These are phyloP conservation scores for Blastobotrys indianensis DNA, from an alignment of 1,139 yeast species.

Conservation along the genomic window DNA sequence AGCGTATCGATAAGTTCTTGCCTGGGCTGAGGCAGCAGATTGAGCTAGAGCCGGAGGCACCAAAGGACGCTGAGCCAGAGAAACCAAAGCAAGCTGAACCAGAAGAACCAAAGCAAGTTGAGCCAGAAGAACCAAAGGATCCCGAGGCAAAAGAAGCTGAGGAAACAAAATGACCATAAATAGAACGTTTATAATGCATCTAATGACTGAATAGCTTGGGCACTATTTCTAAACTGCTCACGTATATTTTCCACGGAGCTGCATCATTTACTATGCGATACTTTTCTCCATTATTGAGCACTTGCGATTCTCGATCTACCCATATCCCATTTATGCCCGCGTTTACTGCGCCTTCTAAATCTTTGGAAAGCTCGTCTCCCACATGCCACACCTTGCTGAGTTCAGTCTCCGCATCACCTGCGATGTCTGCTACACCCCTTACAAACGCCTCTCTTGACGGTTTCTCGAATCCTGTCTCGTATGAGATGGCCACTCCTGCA, in stretches of 20 bases:
- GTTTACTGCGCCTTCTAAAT: slow-evolving; percentile 21
- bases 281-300: background rate
- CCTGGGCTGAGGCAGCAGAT: slow-evolving; percentile 41
- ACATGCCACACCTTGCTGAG: slow-evolving; percentile 23
- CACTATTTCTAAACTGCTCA: background rate
- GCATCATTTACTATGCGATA: background rate
- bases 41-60: slow-evolving; percentile 2
- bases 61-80: no score
- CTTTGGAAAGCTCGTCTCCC: slow-evolving; percentile 27
- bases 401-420: background rate
- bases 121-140: background rate
- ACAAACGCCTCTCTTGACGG: slow-evolving; percentile 23
- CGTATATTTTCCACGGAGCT: background rate
- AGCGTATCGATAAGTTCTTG: slow-evolving; percentile 40
- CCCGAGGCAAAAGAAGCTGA: background rate
- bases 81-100: background rate
- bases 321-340: slow-evolving; percentile 27
- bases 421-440: slow-evolving; percentile 10
- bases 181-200: no score
- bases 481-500: slow-evolving; percentile 19
- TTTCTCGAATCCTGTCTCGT: slow-evolving; percentile 25
- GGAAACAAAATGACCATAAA: no score
- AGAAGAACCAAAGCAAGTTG: background rate
- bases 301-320: slow-evolving; percentile 19
- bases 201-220: background rate